Base-by-base conservation (phyloP, 2,329 filamentous ascomycete species). In the Escovopsis sp. region DNA sequence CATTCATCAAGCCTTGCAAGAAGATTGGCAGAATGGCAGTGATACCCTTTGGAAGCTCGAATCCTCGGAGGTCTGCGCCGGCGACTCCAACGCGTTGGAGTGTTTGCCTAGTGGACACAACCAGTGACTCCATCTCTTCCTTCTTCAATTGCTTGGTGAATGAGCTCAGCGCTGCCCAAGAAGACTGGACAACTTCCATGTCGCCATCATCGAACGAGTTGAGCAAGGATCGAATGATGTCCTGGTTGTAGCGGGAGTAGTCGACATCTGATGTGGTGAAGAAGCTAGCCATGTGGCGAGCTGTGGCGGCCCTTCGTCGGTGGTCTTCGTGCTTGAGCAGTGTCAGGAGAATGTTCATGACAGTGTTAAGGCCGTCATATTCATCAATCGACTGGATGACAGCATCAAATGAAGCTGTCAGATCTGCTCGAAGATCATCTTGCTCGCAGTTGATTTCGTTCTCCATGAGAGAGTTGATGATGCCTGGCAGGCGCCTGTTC, bases 1-100 rank as follows among this genome's bases (percentile, higher is more conserved):
- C 93, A 54, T 98, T 96, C 81, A 98, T 94, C 50, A 98, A 72
- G 63, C 91, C 91, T 58, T 98, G 93, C 56, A 96, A 63, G 74
- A 98, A 96, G 50, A 98, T 96, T 2, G 93, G 91, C 46, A 98
- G 66, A 49, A 98, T 81, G 47, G 91, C 88, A 56, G 87, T 94
- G 70, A 98, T 94, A 47, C 93, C 93, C 74, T 96, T 98, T 2
- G 89, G 91, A 43, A 96, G 67, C 52, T 78, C 72, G 66, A 98
- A 98, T 31, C 91, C 93, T 33, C 87, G 77, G 37, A 98, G 70
- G 54, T 88, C 81, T 34, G 80, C 74, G 25, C 91, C 91, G 35
- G 87, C 68, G 36, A 94, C 84, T 51, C 93, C 91, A 37, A 96
- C 84, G 54, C 89, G 85, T 50, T 84, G 79, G 42, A 98, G 71